Base-by-base conservation (phyloP, 2,329 filamentous ascomycete genomes). In the Verticillium nubilum region DNA sequence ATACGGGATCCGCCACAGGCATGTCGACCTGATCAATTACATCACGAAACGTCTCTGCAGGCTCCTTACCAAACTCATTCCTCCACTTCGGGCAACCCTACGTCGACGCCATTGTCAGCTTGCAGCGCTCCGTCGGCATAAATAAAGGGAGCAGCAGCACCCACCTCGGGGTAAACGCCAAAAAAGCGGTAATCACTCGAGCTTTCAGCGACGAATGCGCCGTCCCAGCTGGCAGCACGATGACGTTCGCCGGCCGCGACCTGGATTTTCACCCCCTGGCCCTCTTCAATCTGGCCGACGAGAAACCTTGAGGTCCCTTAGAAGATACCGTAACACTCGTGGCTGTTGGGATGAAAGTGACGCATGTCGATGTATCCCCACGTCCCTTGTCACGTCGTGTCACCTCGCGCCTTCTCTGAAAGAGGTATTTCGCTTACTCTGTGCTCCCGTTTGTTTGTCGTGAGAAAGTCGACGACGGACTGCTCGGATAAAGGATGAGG, bases 271-370 rank as follows among this genome's bases (percentile, higher is more conserved):
- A 1, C 62, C 13, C 9, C 66, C 63, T 26, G 31, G 23, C 62
- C 66, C 13, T 62, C 63, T 7, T 59, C 15, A 5, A 64, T 65
- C 31, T 64, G 57, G 3, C 67, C 66, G 4, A 68, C 35, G 6
- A 67, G 58, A 3, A 67, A 42, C 12, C 57, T 66, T 1, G 66
- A 68, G 5, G 31, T 56, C 10, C 67, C 67, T 29, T 61, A 59
- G 25, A 68, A 64, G 9, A 68, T 64, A 2, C 65, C 66, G 26
- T 68, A 68, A 31, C 64, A 68, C 56, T 68, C 66, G 13, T 67
- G 66, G 2, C 58, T 62, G 2, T 67, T 67, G 2, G 65, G 65
- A 10, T 68, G 66, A 47, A 67, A 67, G 27, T 67, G 66, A 15
- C 65, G 61, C n/a, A 65, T 62, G 6, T 54, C 63, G 42, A 67